phyloP scores from a whole-genome alignment of 2,329 filamentous ascomycete species.

The Neonectria ditissima region DNA sequence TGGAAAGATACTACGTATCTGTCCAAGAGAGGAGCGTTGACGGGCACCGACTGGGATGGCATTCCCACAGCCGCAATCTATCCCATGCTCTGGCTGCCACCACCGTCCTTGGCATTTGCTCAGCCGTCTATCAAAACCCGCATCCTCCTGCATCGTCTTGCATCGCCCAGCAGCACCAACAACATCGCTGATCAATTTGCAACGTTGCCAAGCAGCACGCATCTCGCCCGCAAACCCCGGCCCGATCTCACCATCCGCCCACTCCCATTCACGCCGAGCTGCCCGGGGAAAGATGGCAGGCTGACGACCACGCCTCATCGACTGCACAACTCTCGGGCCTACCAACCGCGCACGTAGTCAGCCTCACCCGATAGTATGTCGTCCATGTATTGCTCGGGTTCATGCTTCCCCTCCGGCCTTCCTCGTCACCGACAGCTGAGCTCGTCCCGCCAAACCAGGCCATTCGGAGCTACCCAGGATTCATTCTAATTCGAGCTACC shows the following conservation, averaged over 20 bases:
- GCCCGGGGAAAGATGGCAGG: constrained; percentile 2
- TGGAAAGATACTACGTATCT: too few relatives aligned
- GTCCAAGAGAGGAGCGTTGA: constrained; percentile 7
- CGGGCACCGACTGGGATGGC: constrained; percentile 5
- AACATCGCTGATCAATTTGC: constrained; percentile 2
- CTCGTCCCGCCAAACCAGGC: background rate
- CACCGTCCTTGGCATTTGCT: constrained; percentile 8
- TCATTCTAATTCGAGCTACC: constrained; percentile 10
- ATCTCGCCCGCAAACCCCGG: constrained; percentile 20
- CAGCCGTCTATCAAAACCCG: constrained; percentile 16
- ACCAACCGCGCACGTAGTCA: background rate
- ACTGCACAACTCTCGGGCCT: background rate
- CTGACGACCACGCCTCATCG: constrained; percentile 22
- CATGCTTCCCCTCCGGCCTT: too few relatives aligned
- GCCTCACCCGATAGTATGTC: background rate
- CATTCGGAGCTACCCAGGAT: constrained; percentile 8
- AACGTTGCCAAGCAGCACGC: background rate
- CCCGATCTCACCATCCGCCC: constrained; percentile 24
- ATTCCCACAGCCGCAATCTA: constrained; percentile 19
- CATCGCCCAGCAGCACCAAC: background rate
- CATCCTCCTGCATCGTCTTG: constrained; percentile 8
- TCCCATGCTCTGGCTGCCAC: background rate
- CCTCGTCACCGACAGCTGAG: constrained; percentile 5
- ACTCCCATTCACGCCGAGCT: constrained; percentile 1
- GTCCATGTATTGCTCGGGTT: background rate